phyloP scores from a whole-genome alignment of 2,329 filamentous ascomycete genomes.

The Teratosphaeria viscida region DNA sequence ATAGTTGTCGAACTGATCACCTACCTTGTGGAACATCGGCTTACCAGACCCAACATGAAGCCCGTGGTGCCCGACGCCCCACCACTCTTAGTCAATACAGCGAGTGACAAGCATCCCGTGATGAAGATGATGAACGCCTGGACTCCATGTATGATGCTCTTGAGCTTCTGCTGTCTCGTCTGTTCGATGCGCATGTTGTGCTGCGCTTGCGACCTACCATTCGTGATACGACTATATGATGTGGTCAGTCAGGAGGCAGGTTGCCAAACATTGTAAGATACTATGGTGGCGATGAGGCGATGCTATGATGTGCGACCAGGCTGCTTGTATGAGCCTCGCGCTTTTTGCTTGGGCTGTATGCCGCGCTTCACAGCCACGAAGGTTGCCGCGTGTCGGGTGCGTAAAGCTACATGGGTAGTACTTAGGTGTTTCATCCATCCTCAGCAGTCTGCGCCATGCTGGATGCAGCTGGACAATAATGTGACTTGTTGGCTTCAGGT shows the following conservation, averaged over 20 bases:
- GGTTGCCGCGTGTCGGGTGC: not conserved
- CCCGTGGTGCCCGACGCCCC: constrained; percentile 44
- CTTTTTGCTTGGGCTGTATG: not conserved
- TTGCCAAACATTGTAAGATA: not conserved
- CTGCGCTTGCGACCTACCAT: not conserved
- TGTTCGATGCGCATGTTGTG: constrained; percentile 34
- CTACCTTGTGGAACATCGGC: constrained; percentile 10
- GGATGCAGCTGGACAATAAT: not conserved
- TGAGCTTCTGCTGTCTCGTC: constrained; percentile 43
- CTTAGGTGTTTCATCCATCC: not conserved
- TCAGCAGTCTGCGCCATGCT: not conserved
- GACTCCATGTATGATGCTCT: constrained; percentile 43
- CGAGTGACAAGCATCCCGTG: constrained; percentile 47
- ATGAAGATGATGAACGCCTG: constrained; percentile 49
- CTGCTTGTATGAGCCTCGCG: not conserved
- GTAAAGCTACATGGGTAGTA: not conserved
- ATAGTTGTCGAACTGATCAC: not conserved
- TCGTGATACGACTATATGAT: not conserved
- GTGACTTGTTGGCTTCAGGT: not conserved
- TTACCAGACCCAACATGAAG: constrained; percentile 49
- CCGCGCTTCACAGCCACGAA: not conserved
- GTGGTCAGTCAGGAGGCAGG: not conserved
- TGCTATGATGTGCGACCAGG: not conserved
- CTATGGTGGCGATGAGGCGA: not conserved
- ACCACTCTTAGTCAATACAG: constrained; percentile 46